These are phyloP conservation scores for Melanogaster broomeanus DNA, from an alignment of 768 basidiomycete genomes.

Conservation along the genomic window DNA sequence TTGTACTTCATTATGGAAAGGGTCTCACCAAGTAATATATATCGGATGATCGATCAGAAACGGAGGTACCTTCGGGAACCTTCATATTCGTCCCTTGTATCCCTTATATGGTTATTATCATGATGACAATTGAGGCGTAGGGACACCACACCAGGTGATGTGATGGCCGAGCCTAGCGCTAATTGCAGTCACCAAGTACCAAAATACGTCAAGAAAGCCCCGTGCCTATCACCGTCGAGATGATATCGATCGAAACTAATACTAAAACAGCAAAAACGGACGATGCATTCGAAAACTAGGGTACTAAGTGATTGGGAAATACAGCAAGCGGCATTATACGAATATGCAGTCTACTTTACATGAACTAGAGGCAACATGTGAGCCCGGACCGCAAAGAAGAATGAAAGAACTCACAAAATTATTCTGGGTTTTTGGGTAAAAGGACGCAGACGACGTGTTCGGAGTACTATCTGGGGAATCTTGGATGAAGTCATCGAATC, in stretches of 20 bases:
- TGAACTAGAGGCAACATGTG: conserved; percentile 18
- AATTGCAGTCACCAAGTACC: no score
- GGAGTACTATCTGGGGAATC: conserved; percentile 13
- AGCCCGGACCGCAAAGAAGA: conserved; percentile 1
- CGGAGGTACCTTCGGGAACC: not conserved
- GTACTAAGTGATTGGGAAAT: not conserved
- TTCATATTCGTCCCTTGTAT: no score
- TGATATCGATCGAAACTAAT: not conserved
- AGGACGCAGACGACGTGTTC: conserved; percentile 26
- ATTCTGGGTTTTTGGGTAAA: conserved; percentile 32
- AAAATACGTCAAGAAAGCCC: not conserved
- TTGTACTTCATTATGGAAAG: not conserved
- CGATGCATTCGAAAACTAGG: conserved; percentile 1
- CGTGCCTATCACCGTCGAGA: no score
- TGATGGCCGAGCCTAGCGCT: no score
- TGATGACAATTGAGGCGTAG: not conserved
- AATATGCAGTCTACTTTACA: conserved; percentile 13
- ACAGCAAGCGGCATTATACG: not conserved
- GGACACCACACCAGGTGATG: not conserved
- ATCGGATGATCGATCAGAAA: not conserved
- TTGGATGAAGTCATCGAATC: conserved; percentile 26
- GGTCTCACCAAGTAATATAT: not conserved
- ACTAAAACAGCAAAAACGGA: not conserved
- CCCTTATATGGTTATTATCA: not conserved
- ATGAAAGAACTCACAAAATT: conserved; percentile 33